Conservation (phyloP, 768 basidiomycete species). For the Nevesoporus exiguus region DNA sequence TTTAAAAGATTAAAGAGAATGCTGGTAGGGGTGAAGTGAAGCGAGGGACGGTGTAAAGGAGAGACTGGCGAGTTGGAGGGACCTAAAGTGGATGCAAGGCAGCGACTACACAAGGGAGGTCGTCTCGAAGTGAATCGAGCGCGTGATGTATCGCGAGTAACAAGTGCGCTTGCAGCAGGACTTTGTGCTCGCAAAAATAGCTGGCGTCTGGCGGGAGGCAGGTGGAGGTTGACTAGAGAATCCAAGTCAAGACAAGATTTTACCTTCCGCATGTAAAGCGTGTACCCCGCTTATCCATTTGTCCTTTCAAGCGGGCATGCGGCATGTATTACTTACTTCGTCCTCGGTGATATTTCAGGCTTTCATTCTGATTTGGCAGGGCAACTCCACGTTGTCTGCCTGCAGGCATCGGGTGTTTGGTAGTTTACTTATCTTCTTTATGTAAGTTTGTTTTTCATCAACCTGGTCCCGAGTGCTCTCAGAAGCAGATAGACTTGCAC, state of each 20-base stretch:
- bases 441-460: constrained; percentile 37
- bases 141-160: constrained; percentile 28
- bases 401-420: constrained; percentile 58
- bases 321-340: constrained; percentile 31
- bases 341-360: constrained; percentile 38
- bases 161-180: constrained; percentile 24
- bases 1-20: constrained; percentile 12
- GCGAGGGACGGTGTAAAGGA: constrained; percentile 35
- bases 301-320: constrained; percentile 35
- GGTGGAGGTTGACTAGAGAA: constrained; percentile 22
- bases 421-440: constrained; percentile 41
- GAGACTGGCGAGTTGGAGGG: constrained; percentile 32
- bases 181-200: constrained; percentile 28
- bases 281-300: constrained; percentile 53
- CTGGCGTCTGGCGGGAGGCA: constrained; percentile 20
- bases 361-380: constrained; percentile 47
- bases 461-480: constrained; percentile 10
- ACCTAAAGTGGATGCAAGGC: constrained; percentile 25
- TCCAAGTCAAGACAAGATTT: constrained; percentile 40
- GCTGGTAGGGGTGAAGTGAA: constrained; percentile 18
- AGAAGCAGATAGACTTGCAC: background rate
- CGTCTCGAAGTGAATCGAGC: constrained; percentile 57
- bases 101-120: constrained; percentile 34
- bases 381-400: constrained; percentile 69
- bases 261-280: constrained; percentile 45